These are phyloP conservation scores for Yamadazyma oceani DNA, from an alignment of 1,139 yeast genomes.

Conservation along the genomic window DNA sequence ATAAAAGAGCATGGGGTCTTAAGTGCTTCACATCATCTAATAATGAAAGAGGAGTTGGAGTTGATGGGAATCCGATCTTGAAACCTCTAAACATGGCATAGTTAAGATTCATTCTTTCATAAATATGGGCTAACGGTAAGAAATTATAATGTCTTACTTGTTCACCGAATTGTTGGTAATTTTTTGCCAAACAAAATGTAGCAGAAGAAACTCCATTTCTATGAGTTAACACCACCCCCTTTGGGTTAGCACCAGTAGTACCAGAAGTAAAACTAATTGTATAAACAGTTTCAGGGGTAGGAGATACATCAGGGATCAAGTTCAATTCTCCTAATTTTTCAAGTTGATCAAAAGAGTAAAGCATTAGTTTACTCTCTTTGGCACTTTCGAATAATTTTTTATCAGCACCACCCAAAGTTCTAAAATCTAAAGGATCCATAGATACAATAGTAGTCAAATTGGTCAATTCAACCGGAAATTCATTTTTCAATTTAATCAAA, in stretches of 20 bases:
- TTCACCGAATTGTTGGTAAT: background rate
- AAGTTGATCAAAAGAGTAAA: constrained; percentile 53
- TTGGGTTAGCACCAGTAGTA: constrained; percentile 68
- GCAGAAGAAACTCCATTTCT: constrained; percentile 52
- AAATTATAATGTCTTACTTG: constrained; percentile 18
- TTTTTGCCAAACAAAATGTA: constrained; percentile 22
- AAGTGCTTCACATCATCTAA: constrained; percentile 56
- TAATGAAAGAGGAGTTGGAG: constrained; percentile 44
- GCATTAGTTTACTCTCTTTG: constrained; percentile 23
- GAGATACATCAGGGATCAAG: constrained; percentile 47
- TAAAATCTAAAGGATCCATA: constrained; percentile 40
- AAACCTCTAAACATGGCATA: constrained; percentile 35
- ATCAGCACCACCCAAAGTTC: constrained; percentile 15
- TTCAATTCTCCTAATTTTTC: constrained; percentile 52
- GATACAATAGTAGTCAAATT: constrained; percentile 36
- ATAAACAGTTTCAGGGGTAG: constrained; percentile 53
- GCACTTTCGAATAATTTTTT: constrained; percentile 20
- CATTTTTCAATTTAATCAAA: constrained; percentile 28
- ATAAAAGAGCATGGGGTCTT: constrained; percentile 53
- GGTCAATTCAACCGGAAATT: constrained; percentile 23
- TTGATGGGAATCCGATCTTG: constrained; percentile 44
- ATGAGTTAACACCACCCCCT: constrained; percentile 70
- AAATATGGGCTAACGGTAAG: constrained; percentile 38
- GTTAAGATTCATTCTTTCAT: constrained; percentile 36
- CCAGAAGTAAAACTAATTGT: constrained; percentile 81